phyloP scores from a whole-genome alignment of 1,139 yeast genomes.

The Yamadazyma mexicana region DNA sequence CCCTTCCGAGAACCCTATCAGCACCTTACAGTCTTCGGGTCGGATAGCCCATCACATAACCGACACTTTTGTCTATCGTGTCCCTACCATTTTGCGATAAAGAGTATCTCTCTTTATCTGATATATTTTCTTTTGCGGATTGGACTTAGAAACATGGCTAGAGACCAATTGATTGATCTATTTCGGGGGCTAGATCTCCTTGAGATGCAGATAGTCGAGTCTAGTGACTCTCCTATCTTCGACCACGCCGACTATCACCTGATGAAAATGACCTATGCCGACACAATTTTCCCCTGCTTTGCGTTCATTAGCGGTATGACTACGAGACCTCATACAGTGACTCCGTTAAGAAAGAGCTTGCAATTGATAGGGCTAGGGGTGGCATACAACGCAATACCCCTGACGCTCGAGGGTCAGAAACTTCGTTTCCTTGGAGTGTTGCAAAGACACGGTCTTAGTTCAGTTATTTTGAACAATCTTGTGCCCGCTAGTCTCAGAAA shows the following conservation, averaged over 20 bases:
- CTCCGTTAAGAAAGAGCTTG: background rate
- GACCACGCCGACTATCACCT: conserved; percentile 5
- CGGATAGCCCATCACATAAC: too few relatives aligned
- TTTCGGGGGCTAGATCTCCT: conserved; percentile 6
- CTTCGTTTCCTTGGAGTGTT: conserved; percentile 5
- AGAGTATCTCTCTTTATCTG: background rate
- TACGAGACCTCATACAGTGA: background rate
- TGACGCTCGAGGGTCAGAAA: conserved; percentile 1
- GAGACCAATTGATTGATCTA: conserved; percentile 4
- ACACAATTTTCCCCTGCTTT: conserved; percentile 6
- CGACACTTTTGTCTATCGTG: too few relatives aligned
- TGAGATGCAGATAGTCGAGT: conserved; percentile 5
- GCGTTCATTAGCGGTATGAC: conserved; percentile 7
- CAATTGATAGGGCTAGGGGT: conserved; percentile 6
- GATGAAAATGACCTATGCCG: conserved; percentile 6
- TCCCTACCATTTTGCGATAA: too few relatives aligned
- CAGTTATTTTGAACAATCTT: conserved; percentile 1
- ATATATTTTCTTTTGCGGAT: too few relatives aligned
- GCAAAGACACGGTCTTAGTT: conserved; percentile 7
- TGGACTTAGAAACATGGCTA: conserved; percentile 1
- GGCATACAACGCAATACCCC: conserved; percentile 2
- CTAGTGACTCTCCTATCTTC: conserved; percentile 2
- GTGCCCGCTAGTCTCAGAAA: conserved; percentile 3
- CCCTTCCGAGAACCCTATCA: too few relatives aligned
- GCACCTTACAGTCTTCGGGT: too few relatives aligned